A percentile compares a stretch with the other conserved stretches of the same genome.
Conservation (phyloP, 371 early-diverging fungal genomes). For the Mortierella sp. region DNA sequence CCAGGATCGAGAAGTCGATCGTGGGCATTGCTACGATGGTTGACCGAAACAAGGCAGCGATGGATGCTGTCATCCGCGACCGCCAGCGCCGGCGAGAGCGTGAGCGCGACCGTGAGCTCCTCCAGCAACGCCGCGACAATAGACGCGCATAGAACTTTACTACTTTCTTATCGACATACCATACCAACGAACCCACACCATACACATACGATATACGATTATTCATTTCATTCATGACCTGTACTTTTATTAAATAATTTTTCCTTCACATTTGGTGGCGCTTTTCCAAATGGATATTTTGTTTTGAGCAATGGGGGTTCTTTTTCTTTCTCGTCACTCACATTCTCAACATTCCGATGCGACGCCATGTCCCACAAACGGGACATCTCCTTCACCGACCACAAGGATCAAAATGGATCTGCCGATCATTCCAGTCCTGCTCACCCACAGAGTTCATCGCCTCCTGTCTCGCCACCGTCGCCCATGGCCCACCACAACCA, state of each 20-base stretch:
- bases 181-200: not conserved
- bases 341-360: slow-evolving; percentile 3
- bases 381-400: slow-evolving; percentile 1
- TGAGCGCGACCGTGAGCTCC: slow-evolving; percentile 31
- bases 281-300: not conserved
- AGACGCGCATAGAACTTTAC: not conserved
- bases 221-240: not conserved
- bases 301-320: too few species aligned
- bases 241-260: not conserved
- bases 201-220: not conserved
- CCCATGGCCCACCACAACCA: not conserved
- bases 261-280: not conserved
- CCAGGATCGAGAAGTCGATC: slow-evolving; percentile 30
- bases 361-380: slow-evolving; percentile 5
- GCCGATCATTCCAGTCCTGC: slow-evolving; percentile 19
- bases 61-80: slow-evolving; percentile 54
- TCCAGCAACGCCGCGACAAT: slow-evolving; percentile 24
- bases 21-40: slow-evolving; percentile 37
- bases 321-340: not conserved
- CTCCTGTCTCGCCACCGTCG: slow-evolving; percentile 7
- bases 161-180: not conserved
- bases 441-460: slow-evolving; percentile 23
- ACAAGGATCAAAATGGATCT: slow-evolving; percentile 8
- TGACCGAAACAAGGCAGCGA: slow-evolving; percentile 53
- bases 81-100: slow-evolving; percentile 46